Base-by-base conservation (phyloP, 768 basidiomycete species). In the Infundibulicybe gibba region DNA sequence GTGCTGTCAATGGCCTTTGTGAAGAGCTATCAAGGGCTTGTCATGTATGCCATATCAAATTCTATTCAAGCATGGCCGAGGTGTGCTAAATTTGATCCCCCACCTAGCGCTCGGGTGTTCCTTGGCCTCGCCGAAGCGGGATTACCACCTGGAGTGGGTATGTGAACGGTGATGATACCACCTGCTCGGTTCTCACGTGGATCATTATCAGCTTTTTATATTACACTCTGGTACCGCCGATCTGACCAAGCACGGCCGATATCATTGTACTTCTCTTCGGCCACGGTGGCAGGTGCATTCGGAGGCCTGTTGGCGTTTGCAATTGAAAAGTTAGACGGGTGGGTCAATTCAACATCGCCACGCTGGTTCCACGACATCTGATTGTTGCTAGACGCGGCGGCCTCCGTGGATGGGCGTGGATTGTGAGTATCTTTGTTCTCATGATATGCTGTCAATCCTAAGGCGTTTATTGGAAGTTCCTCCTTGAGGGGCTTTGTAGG, bases 241-340 rank as follows among this genome's bases (percentile, higher is more conserved):
- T 61, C 62, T 31, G 77, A 81, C 44, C 72, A 78, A 50, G 76
- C 73, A 13, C 62, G 66, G 53, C 77, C 79, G 3, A 68, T 80
- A 40, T 75, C 80, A 3, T 58, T 79, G 37, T 81, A 81, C 63
- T 81, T 80, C 58, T 73, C 74, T 9, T 74, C 78, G 21, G 77
- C 80, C 2, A 79, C 77, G 2, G 56, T 75, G 8, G 69, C 78
- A 5, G 78, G 74, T 60, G 73, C 69, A 1, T 76, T 76, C 33
- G 74, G 76, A 4, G 76, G 74, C 17, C 54, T 75, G 38, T 61
- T 76, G 16, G 74, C 74, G 52, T 74, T 57, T 50, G 63, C 50
- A 9, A 63, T 68, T 14, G 59, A 64, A 39, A 59, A 65, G 16
- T 54, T 68, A 49, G 58, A 69, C 16, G 67, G 67, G 67, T 67